phyloP scores from a whole-genome alignment of 179 eudicot species.

The Monotropa hypopitys region DNA sequence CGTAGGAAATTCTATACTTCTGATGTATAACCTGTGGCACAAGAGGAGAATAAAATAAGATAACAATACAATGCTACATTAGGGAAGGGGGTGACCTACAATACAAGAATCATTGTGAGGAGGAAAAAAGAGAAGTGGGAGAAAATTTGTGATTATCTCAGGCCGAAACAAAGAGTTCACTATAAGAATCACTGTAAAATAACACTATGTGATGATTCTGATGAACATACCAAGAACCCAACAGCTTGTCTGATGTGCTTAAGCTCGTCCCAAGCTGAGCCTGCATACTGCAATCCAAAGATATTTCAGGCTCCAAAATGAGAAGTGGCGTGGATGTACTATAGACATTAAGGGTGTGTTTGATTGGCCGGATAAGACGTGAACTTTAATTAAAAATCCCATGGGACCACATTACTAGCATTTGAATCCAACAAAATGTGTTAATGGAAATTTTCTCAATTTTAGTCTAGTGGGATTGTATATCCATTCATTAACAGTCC shows the following conservation, averaged over 20 bases:
- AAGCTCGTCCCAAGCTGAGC: slow-evolving; percentile 86
- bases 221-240: slow-evolving; percentile 69
- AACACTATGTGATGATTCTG: no score
- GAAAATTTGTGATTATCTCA: not conserved
- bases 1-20: slow-evolving; percentile 74
- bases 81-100: not conserved
- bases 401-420: not conserved
- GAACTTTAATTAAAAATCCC: not conserved
- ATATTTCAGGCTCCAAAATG: not conserved
- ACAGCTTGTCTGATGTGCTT: slow-evolving; percentile 85
- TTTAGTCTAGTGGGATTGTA: not conserved
- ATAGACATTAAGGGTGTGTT: slow-evolving; percentile 45
- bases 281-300: slow-evolving; percentile 47
- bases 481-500: not conserved
- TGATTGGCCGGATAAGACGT: slow-evolving; percentile 1
- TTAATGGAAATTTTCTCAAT: not conserved
- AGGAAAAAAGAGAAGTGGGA: not conserved
- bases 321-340: slow-evolving; percentile 17
- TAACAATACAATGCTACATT: not conserved
- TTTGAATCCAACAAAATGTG: not conserved
- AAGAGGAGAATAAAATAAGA: not conserved
- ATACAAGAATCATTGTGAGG: not conserved
- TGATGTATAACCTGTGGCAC: slow-evolving; percentile 68
- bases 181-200: not conserved
- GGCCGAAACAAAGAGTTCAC: not conserved